Base-by-base conservation (phyloP, 495 filamentous ascomycete species). In the Penicillium lividum region DNA sequence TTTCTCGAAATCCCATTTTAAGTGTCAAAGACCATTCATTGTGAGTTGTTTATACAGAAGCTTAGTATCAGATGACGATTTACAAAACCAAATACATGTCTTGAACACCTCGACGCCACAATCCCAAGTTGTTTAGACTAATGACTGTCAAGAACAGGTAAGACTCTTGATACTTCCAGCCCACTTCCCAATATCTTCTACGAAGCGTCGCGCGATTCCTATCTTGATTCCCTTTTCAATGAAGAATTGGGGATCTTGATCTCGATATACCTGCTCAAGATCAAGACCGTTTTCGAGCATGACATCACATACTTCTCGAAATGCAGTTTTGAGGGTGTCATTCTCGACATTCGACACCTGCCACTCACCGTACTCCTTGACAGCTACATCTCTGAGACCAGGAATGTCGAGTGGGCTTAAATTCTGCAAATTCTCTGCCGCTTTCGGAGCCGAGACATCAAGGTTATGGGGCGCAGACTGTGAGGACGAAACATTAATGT, bases 181-280 rank as follows among this genome's bases (percentile, higher is more conserved):
- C 58, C 64, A 69, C 3, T 58, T 18, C 0, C 47, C 5, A 45
- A 68, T 63, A 33, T 70, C 42, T 16, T 51, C 31, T 33, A 68
- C 65, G 36, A 68, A 60, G 36, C 60, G 57, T 29, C 52, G 31
- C 5, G 65, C 59, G 51, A 57, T 54, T n/a, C 65, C 65, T n/a
- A 16, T 40, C 51, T 61, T 57, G n/a, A 62, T 58, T 2, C 60
- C 54, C 10, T 51, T 62, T 0, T 51, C 51, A 10, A 60, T 60
- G 40, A 71, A 67, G 46, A 68, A 68, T 7, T 60, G 30, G 8
- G 65, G 61, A 29, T 68, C 40, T 60, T 60, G 69, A 54, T 70
- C 59, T 38, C 54, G 50, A 45, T 60, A 60, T 1, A 72, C 61
- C 40, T 68, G 67, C 60, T 66, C 56, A 18, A 72, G 59, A 44